A percentile compares a stretch with the other conserved stretches of the same genome.
phyloP scores from a whole-genome alignment of 1,284 basidiomycete genomes.

The Austroboletus rostrupii region DNA sequence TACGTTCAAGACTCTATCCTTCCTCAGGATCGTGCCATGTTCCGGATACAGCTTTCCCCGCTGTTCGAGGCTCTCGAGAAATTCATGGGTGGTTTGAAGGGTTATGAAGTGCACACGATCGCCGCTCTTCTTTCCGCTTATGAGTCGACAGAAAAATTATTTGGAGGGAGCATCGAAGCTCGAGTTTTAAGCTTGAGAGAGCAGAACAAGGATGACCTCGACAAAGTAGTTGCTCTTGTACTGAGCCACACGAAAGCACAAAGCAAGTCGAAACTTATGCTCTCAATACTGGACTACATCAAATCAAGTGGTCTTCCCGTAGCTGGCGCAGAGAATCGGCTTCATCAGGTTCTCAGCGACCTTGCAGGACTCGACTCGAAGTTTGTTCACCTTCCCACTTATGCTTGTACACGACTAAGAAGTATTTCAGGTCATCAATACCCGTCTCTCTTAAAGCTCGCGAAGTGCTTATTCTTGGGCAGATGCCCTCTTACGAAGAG shows the following conservation, averaged over 20 bases:
- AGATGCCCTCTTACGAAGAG: constrained; percentile 97
- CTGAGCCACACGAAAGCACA: constrained; percentile 95
- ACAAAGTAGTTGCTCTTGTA: constrained; percentile 84
- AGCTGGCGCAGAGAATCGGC: constrained; percentile 63
- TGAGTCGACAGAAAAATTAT: constrained; percentile 85
- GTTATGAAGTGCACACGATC: constrained; percentile 79
- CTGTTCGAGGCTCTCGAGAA: constrained; percentile 80
- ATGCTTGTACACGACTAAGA: constrained; percentile 5
- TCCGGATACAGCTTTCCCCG: constrained; percentile 68
- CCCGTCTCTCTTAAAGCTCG: constrained; percentile 93
- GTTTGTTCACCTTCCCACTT: constrained; percentile 38
- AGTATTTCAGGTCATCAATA: constrained; percentile 66
- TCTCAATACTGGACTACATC: constrained; percentile 84
- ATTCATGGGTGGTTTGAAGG: constrained; percentile 82
- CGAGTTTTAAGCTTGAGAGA: constrained; percentile 89
- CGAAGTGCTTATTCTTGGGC: constrained; percentile 93
- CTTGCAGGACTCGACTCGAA: constrained; percentile 86
- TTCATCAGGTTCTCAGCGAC: constrained; percentile 73
- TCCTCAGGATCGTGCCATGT: constrained; percentile 74
- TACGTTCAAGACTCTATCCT: constrained; percentile 82
- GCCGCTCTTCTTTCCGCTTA: constrained; percentile 74
- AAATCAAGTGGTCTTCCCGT: constrained; percentile 74
- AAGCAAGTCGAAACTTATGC: constrained; percentile 87
- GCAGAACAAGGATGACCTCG: constrained; percentile 88
- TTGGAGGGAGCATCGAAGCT: constrained; percentile 90